Percentiles rank a stretch among this genome's conserved stretches.
Conservation (phyloP, 2,329 filamentous ascomycete genomes). For the Arthrobotrys musiformis region DNA sequence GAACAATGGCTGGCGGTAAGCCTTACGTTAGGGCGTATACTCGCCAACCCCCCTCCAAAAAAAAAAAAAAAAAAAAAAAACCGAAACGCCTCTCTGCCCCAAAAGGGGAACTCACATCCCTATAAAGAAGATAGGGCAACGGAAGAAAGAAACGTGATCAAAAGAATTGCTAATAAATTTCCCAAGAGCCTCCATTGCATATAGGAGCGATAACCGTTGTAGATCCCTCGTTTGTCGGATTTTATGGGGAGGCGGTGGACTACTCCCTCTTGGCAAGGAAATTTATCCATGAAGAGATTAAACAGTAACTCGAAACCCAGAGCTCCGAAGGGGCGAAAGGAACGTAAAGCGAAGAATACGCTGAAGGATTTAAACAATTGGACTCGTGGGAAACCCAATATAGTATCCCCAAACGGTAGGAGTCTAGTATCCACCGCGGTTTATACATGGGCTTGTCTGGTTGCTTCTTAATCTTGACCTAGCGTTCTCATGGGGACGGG, state of each 20-base stretch:
- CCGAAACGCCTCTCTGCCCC: too few relatives aligned
- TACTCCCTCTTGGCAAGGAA: neutral
- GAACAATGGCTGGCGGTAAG: neutral
- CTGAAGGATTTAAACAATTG: too few relatives aligned
- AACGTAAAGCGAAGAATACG: neutral
- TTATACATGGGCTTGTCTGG: neutral
- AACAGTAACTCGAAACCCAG: neutral
- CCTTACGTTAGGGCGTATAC: neutral
- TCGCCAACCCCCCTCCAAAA: neutral
- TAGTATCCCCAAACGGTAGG: neutral
- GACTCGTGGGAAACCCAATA: too few relatives aligned
- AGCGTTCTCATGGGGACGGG: too few relatives aligned
- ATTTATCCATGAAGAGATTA: neutral
- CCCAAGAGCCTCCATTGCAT: neutral
- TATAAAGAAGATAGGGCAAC: too few relatives aligned
- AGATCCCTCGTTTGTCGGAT: too few relatives aligned
- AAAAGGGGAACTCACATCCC: too few relatives aligned
- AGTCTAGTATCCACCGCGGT: too few relatives aligned
- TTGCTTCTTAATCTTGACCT: too few relatives aligned
- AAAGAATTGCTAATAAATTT: neutral
- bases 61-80: neutral
- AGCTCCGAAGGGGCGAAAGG: too few relatives aligned
- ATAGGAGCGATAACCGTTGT: neutral
- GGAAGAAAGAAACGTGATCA: too few relatives aligned
- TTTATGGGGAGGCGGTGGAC: neutral